phyloP scores from a whole-genome alignment of 768 basidiomycete species.

The Tylopilus intermedius region DNA sequence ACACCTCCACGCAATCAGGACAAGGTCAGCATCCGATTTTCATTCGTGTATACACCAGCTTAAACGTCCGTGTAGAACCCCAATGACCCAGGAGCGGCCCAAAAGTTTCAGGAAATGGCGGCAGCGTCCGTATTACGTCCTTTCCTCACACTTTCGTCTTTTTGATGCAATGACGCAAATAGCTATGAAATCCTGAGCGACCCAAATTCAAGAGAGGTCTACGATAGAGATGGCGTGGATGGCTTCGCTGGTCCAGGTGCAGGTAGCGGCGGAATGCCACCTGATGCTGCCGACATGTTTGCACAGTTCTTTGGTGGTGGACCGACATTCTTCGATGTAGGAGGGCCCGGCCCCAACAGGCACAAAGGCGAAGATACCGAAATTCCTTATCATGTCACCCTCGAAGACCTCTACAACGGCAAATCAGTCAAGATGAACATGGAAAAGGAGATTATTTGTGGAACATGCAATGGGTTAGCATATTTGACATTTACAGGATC shows the following conservation, averaged over 20 bases:
- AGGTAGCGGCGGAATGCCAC: conserved; percentile 41
- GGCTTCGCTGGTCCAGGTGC: conserved; percentile 50
- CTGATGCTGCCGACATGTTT: conserved; percentile 64
- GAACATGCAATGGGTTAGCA: conserved; percentile 71
- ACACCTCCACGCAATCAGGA: conserved; percentile 43
- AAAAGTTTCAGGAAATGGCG: conserved; percentile 84
- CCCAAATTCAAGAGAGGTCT: conserved; percentile 58
- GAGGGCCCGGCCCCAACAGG: conserved; percentile 41
- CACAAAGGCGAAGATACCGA: conserved; percentile 68
- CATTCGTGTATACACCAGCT: background rate
- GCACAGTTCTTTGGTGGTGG: conserved; percentile 63
- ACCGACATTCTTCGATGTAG: conserved; percentile 58
- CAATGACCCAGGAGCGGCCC: conserved; percentile 77
- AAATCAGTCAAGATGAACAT: conserved; percentile 85
- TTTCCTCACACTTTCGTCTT: background rate
- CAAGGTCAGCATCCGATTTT: conserved; percentile 43
- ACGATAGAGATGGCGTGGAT: conserved; percentile 72
- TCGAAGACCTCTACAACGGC: conserved; percentile 92
- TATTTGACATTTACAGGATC: background rate
- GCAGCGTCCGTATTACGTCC: conserved; percentile 60
- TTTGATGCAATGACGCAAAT: conserved; percentile 5
- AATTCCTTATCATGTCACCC: conserved; percentile 76
- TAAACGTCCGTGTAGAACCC: conserved; percentile 55
- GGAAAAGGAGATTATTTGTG: conserved; percentile 80
- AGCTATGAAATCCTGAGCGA: conserved; percentile 85